Base-by-base conservation (phyloP, 2,329 filamentous ascomycete species). In the Catunica adiposa region DNA sequence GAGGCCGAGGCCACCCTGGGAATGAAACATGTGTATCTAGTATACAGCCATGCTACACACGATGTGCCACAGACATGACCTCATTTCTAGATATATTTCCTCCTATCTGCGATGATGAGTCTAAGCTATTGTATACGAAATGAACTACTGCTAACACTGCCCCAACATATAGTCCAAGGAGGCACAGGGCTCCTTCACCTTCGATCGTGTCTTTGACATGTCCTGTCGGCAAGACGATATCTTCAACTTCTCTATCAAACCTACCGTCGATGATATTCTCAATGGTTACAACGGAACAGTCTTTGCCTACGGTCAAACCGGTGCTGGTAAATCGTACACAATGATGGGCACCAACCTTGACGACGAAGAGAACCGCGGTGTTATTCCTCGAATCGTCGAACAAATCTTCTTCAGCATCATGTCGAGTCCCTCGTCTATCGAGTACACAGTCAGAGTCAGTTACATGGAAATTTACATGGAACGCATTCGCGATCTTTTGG, bases 391-490 rank as follows among this genome's bases (percentile, higher is more conserved):
- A 64, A 97, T 97, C 62, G 84, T 96, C 62, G 88, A 97, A 71
- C 90, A 97, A 72, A 96, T 97, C 67, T 97, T 97, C 68, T 83
- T 86, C 63, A 94, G 86, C 70, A 97, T 97, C 68, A 77, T 96
- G 71, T 82, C 86, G 22, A 95, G 89, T 63, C 87, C 90, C 46
- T 83, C 83, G 64, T 94, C 87, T 62, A 96, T 97, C 67, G 92
- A 97, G 70, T 97, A 97, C 70, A 97, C 89, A n/a, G 90, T 98
- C 54, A 82, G 89, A 56, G 90, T 97, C 66, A 95, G 89, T 69
- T 97, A 97, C 71, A 96, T 98, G 89, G 92, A 98, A 71, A 97
- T 98, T 61, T 98, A 98, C 74, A 98, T 97, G 92, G 92, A 98
- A 73, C 82, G 86, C 63, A 97, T 98, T 68, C 82, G 90, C 64